Percentiles rank a stretch among this genome's conserved stretches.
Conservation (phyloP, 2,329 filamentous ascomycete genomes). For the Neonectria punicea region DNA sequence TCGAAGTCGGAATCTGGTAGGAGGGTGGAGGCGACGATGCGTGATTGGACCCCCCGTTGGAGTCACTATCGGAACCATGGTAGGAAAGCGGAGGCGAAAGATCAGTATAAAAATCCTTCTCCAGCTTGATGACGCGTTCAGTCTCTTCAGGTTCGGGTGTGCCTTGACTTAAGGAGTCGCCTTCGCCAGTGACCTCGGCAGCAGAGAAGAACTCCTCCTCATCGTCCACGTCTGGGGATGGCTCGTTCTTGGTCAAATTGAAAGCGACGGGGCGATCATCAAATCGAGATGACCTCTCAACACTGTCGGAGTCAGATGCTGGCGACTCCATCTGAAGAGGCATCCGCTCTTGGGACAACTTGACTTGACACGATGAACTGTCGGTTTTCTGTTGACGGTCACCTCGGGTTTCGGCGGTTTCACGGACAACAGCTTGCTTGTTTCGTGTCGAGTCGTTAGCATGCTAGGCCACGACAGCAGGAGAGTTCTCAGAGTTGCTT, state of each 20-base stretch:
- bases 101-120: slow-evolving; percentile 1
- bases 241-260: slow-evolving; percentile 1
- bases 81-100: slow-evolving; percentile 12
- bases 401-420: not conserved
- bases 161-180: not conserved
- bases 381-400: not conserved
- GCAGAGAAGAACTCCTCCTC: slow-evolving; percentile 13
- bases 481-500: not conserved
- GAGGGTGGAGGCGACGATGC: slow-evolving; percentile 5
- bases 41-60: not conserved
- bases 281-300: not conserved
- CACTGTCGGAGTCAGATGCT: too few relatives aligned
- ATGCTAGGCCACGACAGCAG: not conserved
- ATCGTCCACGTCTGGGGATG: not conserved
- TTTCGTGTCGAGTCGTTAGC: not conserved
- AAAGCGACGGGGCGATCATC: not conserved
- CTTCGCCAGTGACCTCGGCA: not conserved
- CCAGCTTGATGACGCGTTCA: slow-evolving; percentile 10
- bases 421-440: not conserved
- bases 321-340: not conserved
- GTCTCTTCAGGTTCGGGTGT: not conserved
- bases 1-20: not conserved
- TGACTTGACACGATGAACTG: not conserved
- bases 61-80: not conserved
- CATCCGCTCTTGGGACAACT: not conserved